These are phyloP conservation scores for Quercus bicolor DNA, from an alignment of 306 rosid species.

Conservation along the genomic window DNA sequence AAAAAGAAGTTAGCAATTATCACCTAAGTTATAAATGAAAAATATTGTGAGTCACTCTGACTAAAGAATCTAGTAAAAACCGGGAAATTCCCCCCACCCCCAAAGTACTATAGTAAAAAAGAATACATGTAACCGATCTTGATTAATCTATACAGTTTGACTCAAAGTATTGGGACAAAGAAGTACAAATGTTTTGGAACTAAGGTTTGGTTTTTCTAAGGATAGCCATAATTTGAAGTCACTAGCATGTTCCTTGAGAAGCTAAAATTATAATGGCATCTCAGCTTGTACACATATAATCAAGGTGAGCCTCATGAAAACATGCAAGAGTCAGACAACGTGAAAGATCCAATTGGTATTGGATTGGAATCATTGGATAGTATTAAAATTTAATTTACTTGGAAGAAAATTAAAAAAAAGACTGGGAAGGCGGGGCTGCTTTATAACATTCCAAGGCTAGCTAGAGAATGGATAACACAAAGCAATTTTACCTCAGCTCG, in stretches of 20 bases:
- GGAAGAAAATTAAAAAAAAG: background rate
- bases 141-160: too few species aligned
- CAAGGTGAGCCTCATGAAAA: background rate
- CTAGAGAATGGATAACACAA: background rate
- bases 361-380: background rate
- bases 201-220: too few species aligned
- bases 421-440: background rate
- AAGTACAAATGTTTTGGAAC: too few species aligned
- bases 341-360: background rate
- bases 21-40: background rate
- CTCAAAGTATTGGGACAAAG: too few species aligned
- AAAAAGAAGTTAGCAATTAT: slow-evolving; percentile 6
- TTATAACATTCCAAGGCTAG: background rate
- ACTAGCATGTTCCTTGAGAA: background rate
- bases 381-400: background rate
- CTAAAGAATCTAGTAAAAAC: background rate
- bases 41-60: background rate
- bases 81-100: too few species aligned
- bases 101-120: too few species aligned
- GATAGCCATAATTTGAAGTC: background rate
- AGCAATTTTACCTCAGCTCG: slow-evolving; percentile 70
- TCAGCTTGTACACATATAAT: background rate
- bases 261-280: background rate
- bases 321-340: background rate
- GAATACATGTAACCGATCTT: too few species aligned